Conservation (phyloP, 1,284 basidiomycete species). For the Salmacisia buchloeana region DNA sequence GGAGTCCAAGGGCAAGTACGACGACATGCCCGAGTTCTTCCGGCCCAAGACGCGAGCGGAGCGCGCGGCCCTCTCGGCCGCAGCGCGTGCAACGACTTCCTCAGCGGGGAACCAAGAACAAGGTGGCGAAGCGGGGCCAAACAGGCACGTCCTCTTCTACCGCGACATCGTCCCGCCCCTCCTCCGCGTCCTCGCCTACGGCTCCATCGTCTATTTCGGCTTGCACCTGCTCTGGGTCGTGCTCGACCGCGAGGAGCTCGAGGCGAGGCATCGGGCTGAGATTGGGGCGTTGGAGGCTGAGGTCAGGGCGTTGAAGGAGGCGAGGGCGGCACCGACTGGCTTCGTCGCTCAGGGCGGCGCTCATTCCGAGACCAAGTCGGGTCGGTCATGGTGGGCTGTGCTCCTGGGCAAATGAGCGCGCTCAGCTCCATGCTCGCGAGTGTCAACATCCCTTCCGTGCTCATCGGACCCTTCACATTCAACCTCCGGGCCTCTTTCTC, state of each 20-base stretch:
- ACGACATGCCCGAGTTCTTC: neutral
- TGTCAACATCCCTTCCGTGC: too few relatives aligned
- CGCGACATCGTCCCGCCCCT: slow-evolving; percentile 39
- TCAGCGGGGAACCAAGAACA: too few relatives aligned
- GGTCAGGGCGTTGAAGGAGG: slow-evolving; percentile 15
- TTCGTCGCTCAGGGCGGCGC: neutral
- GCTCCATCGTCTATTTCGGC: slow-evolving; percentile 42
- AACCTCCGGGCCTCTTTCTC: too few relatives aligned
- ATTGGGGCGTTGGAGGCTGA: slow-evolving; percentile 19
- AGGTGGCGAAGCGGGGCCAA: slow-evolving; percentile 1
- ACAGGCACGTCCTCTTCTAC: slow-evolving; percentile 37
- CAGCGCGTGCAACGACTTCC: too few relatives aligned
- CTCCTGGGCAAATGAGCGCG: neutral
- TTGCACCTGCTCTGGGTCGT: slow-evolving; percentile 41
- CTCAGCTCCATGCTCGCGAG: too few relatives aligned
- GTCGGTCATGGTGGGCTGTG: neutral
- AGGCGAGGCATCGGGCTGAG: slow-evolving; percentile 19
- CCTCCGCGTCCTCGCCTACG: slow-evolving; percentile 43
- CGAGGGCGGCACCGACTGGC: neutral
- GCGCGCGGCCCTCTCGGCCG: neutral
- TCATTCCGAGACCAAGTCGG: neutral
- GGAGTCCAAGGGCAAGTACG: neutral
- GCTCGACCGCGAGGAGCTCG: slow-evolving; percentile 35
- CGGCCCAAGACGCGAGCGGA: neutral
- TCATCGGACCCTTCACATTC: too few relatives aligned